Percentiles rank a stretch among this genome's conserved stretches.
phyloP scores from a whole-genome alignment of 129 eudicot genomes.

The Erigeron canadensis region DNA sequence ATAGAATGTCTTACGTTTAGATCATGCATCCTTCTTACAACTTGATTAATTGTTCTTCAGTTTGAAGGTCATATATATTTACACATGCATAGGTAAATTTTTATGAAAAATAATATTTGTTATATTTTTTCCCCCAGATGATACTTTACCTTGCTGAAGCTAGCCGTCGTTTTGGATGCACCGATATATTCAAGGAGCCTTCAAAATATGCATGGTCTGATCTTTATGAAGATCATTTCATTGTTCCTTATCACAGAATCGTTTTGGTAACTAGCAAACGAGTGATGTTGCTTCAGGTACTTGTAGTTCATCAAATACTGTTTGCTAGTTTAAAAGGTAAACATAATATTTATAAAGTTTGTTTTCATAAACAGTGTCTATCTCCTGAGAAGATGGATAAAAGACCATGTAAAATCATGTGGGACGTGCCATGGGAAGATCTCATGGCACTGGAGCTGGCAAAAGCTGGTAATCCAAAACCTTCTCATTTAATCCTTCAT shows the following conservation, averaged over 20 bases:
- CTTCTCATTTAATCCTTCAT: slow-evolving; percentile 87
- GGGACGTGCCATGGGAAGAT: slow-evolving; percentile 99
- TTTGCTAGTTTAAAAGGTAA: neutral
- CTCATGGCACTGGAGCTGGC: slow-evolving; percentile 81
- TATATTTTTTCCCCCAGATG: slow-evolving; percentile 50
- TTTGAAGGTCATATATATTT: slow-evolving; percentile 1
- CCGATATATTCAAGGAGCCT: slow-evolving; percentile 96
- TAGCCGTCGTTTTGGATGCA: slow-evolving; percentile 91
- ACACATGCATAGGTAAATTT: neutral
- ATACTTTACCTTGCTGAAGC: slow-evolving; percentile 96
- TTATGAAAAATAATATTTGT: neutral
- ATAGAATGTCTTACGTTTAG: too few species aligned
- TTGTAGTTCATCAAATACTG: neutral
- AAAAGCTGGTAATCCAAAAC: slow-evolving; percentile 68
- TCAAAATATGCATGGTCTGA: slow-evolving; percentile 97
- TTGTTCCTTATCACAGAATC: slow-evolving; percentile 75
- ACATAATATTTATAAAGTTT: slow-evolving; percentile 7
- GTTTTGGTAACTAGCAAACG: slow-evolving; percentile 85
- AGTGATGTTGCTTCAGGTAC: slow-evolving; percentile 88
- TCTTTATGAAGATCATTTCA: slow-evolving; percentile 81
- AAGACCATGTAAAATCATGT: slow-evolving; percentile 93
- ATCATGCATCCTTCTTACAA: neutral
- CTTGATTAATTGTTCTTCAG: neutral
- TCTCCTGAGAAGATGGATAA: slow-evolving; percentile 77
- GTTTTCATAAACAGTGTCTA: slow-evolving; percentile 51